Evolutionary conservation across 2,329 filamentous ascomycete species (phyloP).

Genomic region (Penicillium psychrosexuale): DNA sequence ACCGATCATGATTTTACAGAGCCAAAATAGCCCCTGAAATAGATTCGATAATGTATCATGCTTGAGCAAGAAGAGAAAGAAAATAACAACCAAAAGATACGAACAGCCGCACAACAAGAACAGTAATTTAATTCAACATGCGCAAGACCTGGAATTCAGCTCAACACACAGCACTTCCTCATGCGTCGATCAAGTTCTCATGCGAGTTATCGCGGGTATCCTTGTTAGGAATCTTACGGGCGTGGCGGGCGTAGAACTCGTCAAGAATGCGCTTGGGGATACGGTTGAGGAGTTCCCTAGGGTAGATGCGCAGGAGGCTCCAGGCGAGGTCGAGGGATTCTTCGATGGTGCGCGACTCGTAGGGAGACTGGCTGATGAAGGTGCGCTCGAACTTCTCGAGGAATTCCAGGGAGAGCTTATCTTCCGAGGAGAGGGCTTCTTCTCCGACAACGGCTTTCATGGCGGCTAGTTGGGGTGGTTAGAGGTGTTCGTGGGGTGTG

Average conservation of each 20-base stretch:
- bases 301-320: conserved; percentile 94
- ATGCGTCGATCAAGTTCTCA: conserved; percentile 44
- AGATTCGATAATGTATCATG: conserved; percentile 10
- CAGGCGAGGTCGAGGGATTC: conserved; percentile 95
- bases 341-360: conserved; percentile 86
- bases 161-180: conserved; percentile 12
- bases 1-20: too few species aligned
- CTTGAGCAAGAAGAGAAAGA: conserved; percentile 7
- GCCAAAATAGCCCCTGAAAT: neutral
- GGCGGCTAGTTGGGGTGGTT: conserved; percentile 55
- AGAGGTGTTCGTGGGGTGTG: neutral
- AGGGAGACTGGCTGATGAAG: conserved; percentile 88
- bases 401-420: conserved; percentile 97
- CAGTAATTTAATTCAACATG: neutral
- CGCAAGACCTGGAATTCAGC: neutral
- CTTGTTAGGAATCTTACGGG: conserved; percentile 45
- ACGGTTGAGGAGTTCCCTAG: conserved; percentile 96
- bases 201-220: conserved; percentile 47
- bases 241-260: conserved; percentile 70
- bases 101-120: conserved; percentile 13
- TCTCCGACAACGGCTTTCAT: conserved; percentile 99
- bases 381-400: conserved; percentile 96
- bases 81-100: conserved; percentile 10
- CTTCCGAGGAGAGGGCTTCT: conserved; percentile 90
- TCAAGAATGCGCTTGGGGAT: conserved; percentile 79